phyloP scores from a whole-genome alignment of 202 grass and related monocot genomes.

The Musa balbisiana region DNA sequence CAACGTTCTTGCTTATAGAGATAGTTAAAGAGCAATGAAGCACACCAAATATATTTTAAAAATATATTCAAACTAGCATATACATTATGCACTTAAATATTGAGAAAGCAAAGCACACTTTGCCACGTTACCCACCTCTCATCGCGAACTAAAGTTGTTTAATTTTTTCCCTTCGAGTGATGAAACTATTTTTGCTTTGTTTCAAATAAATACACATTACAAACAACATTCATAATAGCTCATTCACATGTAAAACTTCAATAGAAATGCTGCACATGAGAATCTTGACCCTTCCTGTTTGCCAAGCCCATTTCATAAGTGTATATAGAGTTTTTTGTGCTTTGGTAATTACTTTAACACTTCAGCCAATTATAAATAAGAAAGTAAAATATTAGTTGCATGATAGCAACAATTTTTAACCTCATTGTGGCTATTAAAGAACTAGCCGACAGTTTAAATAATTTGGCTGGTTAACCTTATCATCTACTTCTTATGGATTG shows the following conservation, averaged over 20 bases:
- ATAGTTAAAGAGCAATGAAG: too few species aligned
- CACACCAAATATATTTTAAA: too few species aligned
- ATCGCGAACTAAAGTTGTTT: too few species aligned
- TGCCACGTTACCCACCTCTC: too few species aligned
- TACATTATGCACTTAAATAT: too few species aligned
- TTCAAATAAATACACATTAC: neutral
- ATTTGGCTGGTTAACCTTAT: too few species aligned
- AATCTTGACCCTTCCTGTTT: neutral
- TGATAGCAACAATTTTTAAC: neutral
- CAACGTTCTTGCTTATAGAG: too few species aligned
- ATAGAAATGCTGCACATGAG: neutral
- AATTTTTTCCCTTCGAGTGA: neutral
- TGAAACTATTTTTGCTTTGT: neutral
- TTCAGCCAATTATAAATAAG: too few species aligned
- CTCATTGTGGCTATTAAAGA: neutral
- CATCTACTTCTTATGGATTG: too few species aligned
- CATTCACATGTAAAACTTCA: neutral
- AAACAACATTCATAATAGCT: neutral
- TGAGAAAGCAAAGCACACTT: too few species aligned
- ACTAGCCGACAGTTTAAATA: too few species aligned
- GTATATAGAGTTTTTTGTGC: neutral
- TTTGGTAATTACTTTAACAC: neutral
- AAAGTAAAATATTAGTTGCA: neutral
- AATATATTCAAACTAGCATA: too few species aligned
- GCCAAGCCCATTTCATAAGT: neutral